Percentiles rank a stretch among this genome's conserved stretches.
phyloP scores from a whole-genome alignment of 2,329 filamentous ascomycete genomes.

The Leptodontidium sp. region DNA sequence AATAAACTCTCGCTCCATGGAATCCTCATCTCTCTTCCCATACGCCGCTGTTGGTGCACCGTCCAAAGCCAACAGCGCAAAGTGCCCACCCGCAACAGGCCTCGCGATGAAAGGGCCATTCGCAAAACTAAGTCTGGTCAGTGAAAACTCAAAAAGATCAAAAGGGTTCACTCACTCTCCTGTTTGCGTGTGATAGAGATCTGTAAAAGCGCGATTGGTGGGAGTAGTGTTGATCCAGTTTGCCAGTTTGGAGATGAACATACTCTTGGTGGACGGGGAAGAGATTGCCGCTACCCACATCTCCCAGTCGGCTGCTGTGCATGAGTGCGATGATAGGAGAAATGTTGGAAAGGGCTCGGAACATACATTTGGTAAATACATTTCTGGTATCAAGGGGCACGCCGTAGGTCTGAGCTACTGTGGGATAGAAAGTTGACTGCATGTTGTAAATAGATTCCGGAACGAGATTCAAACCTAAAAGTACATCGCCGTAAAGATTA shows the following conservation, averaged over 20 bases:
- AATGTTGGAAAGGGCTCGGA: too few relatives aligned
- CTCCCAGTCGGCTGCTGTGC: constrained; percentile 71
- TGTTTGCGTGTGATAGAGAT: constrained; percentile 77
- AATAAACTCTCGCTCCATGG: not conserved
- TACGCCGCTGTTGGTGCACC: constrained; percentile 29
- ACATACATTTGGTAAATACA: constrained; percentile 75
- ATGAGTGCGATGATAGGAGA: constrained; percentile 10
- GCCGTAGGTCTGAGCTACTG: constrained; percentile 76
- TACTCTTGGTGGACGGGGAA: constrained; percentile 63
- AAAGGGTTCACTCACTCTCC: constrained; percentile 64
- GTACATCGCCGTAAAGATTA: constrained; percentile 82
- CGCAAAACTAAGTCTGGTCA: constrained; percentile 30
- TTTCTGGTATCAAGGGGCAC: constrained; percentile 84
- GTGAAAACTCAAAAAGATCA: not conserved
- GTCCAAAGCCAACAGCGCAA: constrained; percentile 71
- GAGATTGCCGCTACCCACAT: constrained; percentile 84
- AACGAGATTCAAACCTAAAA: constrained; percentile 81
- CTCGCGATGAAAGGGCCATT: constrained; percentile 70
- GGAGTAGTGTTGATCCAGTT: constrained; percentile 78
- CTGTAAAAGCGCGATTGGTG: constrained; percentile 76
- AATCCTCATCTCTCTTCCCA: constrained; percentile 3
- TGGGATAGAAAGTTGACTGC: constrained; percentile 80
- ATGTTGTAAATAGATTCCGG: constrained; percentile 77
- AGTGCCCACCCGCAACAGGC: constrained; percentile 82
- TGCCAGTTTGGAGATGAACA: constrained; percentile 75